Base-by-base conservation (phyloP, 2,329 filamentous ascomycete species). In the Apiospora saccharicola region DNA sequence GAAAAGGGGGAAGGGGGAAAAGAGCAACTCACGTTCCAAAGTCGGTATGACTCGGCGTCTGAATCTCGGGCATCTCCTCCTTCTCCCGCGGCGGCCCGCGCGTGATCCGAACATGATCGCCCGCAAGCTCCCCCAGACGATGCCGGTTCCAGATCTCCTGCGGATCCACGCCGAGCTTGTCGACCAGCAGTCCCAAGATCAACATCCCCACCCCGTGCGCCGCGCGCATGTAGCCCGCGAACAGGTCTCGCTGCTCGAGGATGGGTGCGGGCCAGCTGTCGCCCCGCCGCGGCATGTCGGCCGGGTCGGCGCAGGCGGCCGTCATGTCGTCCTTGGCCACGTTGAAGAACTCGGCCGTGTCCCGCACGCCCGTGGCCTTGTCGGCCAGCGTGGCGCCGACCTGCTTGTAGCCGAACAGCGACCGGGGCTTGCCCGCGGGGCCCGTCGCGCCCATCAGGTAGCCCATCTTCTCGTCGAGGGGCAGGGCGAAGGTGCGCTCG, bases 311-410 rank as follows among this genome's bases (percentile, higher is more conserved):
- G 8, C 8, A n/a, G 49, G 72, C 71, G 0, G 69, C 47, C 49
- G 79, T 75, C 75, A 82, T 77, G 64, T 81, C 78, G 71, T 82
- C 79, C 73, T 82, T 82, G 70, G 75, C 75, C 0, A 81, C 73
- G 73, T 80, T 81, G 75, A 80, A 80, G 75, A 82, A 82, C 75
- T 82, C 79, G 68, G 79, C 80, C 14, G 77, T 80, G 70, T 82
- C 81, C 10, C 70, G 76, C 2, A 75, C 76, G 14, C 78, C 78
- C 16, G 49, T 34, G 34, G 69, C 30, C 53, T 75, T 76, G 73
- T 81, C 80, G 37, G 79, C 75, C 30, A 76, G 64, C 34, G 79
- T 78, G 26, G 75, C 76, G 24, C 80, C 80, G 1, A 77, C 78
- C 16, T 70, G 67, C 73, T 82, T 82, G 73, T 82, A 82, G 5